Conservation (phyloP, 495 filamentous ascomycete species). For the Neurospora sp. region DNA sequence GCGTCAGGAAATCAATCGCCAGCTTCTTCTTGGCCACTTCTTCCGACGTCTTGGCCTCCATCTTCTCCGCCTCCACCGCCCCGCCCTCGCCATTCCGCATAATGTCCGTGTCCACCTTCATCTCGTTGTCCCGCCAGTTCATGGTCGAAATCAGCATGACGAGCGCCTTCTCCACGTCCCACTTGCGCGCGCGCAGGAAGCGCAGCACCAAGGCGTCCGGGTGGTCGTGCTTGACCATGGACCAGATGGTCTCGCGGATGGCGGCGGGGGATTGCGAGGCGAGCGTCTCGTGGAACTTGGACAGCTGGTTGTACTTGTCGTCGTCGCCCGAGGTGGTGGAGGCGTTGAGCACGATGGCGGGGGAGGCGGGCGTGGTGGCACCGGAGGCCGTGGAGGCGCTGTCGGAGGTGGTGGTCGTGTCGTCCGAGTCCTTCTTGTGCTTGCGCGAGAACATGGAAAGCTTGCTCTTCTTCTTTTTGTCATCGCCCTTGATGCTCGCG, state of each 20-base stretch:
- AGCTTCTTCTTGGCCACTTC: slow-evolving; percentile 51
- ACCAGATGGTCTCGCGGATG: slow-evolving; percentile 78
- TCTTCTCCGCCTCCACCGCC: slow-evolving; percentile 50
- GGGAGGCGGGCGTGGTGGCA: background rate
- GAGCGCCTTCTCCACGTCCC: slow-evolving; percentile 87
- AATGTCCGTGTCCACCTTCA: slow-evolving; percentile 80
- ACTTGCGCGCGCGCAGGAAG: slow-evolving; percentile 89
- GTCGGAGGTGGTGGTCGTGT: slow-evolving; percentile 16
- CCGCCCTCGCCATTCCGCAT: slow-evolving; percentile 67
- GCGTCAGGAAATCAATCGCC: slow-evolving; percentile 72
- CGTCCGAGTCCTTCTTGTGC: slow-evolving; percentile 47
- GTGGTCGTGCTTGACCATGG: slow-evolving; percentile 92
- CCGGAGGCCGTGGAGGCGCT: slow-evolving; percentile 6
- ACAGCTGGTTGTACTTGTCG: slow-evolving; percentile 88
- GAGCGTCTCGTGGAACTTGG: slow-evolving; percentile 74
- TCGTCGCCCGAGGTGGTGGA: slow-evolving; percentile 46
- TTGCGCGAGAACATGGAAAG: slow-evolving; percentile 54
- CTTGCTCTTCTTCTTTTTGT: slow-evolving; percentile 63
- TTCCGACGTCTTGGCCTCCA: slow-evolving; percentile 9
- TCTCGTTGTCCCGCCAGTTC: slow-evolving; percentile 74
- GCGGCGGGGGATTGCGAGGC: slow-evolving; percentile 65
- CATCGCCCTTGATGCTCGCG: slow-evolving; percentile 12
- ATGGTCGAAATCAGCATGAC: slow-evolving; percentile 93
- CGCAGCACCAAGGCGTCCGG: slow-evolving; percentile 81
- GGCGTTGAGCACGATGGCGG: slow-evolving; percentile 15